Evolutionary conservation across 164 flowering plant species (phyloP).

Genomic region (Chimonanthus praecox): DNA sequence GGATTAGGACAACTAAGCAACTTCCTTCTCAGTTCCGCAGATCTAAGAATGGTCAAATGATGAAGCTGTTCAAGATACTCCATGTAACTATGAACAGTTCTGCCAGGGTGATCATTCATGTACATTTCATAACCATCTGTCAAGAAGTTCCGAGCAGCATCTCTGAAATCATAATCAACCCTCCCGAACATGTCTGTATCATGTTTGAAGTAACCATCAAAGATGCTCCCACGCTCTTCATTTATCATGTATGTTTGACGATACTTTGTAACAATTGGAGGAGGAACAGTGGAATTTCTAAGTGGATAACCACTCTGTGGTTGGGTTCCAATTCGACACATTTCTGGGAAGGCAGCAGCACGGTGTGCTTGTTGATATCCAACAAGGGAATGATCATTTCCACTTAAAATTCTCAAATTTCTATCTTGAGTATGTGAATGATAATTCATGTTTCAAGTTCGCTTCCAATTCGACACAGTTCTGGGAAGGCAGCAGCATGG

Average conservation of each 20-base stretch:
- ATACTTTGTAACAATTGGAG: background rate
- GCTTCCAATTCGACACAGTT: background rate
- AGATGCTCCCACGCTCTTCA: constrained; percentile 15
- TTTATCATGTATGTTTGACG: background rate
- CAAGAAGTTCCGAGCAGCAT: constrained; percentile 8
- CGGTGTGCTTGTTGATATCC: background rate
- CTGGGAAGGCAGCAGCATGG: background rate
- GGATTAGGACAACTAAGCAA: background rate
- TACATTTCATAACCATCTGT: constrained; percentile 20
- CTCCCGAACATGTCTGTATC: constrained; percentile 18
- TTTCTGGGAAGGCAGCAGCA: background rate
- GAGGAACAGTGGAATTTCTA: background rate
- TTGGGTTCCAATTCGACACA: background rate
- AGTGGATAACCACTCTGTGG: background rate
- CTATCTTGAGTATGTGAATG: background rate
- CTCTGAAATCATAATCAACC: constrained; percentile 9
- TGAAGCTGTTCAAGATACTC: constrained; percentile 23
- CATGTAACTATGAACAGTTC: constrained; percentile 12
- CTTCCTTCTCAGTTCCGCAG: constrained; percentile 13
- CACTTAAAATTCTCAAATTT: background rate
- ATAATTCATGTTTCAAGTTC: background rate
- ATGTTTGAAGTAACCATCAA: constrained; percentile 17
- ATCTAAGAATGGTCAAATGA: constrained; percentile 15
- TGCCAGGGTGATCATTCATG: constrained; percentile 13
- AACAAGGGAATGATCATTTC: background rate